Base-by-base conservation (phyloP, 2,329 filamentous ascomycete genomes). In the Nemania sp. region DNA sequence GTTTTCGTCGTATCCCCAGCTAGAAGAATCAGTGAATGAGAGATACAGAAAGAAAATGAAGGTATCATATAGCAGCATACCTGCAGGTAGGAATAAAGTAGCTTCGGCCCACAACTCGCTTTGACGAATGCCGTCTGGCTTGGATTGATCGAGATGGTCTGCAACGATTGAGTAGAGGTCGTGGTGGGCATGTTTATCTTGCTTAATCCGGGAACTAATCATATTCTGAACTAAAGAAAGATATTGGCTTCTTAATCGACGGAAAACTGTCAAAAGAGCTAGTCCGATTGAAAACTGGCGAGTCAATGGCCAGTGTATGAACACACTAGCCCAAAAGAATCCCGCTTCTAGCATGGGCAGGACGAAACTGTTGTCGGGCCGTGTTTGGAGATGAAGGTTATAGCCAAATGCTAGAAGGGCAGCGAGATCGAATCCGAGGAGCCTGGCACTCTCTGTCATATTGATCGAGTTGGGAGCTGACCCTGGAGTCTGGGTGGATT, bases 1-100 rank as follows among this genome's bases (percentile, higher is more conserved):
- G 52, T 46, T 6, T 43, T 40, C 5, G 26, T 22, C 6, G 52
- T 52, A n/a, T 46, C 45, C 11, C 50, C 50, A 15, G 45, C 54
- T 54, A n/a, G 7, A 23, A 17, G 5, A 26, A n/a, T 42, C 12
- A 42, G 39, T 23, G 6, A 8, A 20, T 6, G 12, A 6, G 12
- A 6, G 26, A 6, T 6, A 28, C 12, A 6, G 6, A 28, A 28
- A 12, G 26, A 12, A 28, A 6, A 28, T 28, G 6, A 12, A 6
- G 6, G 12, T 12, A 6, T 6, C 6, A 6, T 12, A 6, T n/a
- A n/a, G n/a, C n/a, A n/a, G n/a, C n/a, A n/a, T n/a, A n/a, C n/a
- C n/a, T n/a, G n/a, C n/a, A n/a, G n/a, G n/a, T n/a, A n/a, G n/a
- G n/a, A n/a, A 40, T 11, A 40, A 22, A n/a, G 34, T 36, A 4